A percentile compares a stretch with the other conserved stretches of the same genome.
These are phyloP conservation scores for Streptanthus diversifolius DNA, from an alignment of 345 rosid species.

Conservation along the genomic window DNA sequence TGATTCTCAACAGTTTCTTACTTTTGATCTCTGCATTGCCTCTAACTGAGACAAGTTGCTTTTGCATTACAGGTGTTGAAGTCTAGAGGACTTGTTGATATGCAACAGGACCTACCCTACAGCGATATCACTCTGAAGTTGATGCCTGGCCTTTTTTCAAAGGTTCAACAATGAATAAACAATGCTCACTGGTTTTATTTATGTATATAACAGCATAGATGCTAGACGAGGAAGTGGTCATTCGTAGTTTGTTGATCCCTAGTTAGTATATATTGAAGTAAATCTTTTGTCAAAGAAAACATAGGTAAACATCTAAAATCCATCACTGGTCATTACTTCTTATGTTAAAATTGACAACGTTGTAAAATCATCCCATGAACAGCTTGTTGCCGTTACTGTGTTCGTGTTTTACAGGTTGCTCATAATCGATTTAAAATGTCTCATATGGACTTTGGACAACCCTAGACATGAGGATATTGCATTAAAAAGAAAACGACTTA, in stretches of 20 bases:
- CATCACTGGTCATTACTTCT: neutral
- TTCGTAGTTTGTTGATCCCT: neutral
- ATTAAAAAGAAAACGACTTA: neutral
- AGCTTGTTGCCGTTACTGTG: neutral
- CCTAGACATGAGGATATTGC: neutral
- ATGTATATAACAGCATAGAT: conserved; percentile 8
- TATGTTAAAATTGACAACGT: neutral
- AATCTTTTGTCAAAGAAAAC: neutral
- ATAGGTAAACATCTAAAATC: neutral
- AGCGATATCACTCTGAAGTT: conserved; percentile 57
- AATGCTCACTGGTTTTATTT: neutral
- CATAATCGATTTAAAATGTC: neutral
- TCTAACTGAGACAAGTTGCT: neutral
- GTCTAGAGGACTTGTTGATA: conserved; percentile 65
- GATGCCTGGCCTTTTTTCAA: conserved; percentile 42
- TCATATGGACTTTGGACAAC: neutral
- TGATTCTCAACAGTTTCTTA: neutral
- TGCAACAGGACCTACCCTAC: conserved; percentile 58
- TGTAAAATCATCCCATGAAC: neutral
- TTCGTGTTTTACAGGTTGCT: neutral
- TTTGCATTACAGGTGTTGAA: conserved; percentile 64
- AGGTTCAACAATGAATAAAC: conserved; percentile 38
- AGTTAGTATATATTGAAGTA: neutral
- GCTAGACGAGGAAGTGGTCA: neutral
- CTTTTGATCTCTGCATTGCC: neutral